Evolutionary conservation across 768 basidiomycete genomes (phyloP), one percentile per base, ranked within the genome.

Genomic region (Krasilnikovozyma curviuscula): DNA sequence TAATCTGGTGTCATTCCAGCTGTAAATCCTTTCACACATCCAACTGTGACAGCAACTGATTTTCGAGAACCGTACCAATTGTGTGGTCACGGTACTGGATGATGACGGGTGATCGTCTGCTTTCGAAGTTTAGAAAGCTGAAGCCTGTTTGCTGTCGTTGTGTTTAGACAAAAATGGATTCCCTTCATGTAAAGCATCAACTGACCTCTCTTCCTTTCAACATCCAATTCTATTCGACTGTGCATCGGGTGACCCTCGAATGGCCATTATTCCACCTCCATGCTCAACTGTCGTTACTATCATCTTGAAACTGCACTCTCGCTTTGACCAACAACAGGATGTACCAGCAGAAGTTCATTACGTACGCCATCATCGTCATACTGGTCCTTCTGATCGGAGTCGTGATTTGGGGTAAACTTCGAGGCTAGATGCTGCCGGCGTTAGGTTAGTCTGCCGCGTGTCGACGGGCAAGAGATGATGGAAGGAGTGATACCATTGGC

Each of bases 281-380:
- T 23, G 10, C 24, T n/a, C n/a, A n/a, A n/a, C n/a, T n/a, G n/a
- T n/a, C 18, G 10, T 10, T 18, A 37, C 35, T n/a, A 5, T 37
- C 18, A 10, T 12, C 35, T 7, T 23, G 18, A 23, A 18, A 23
- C 18, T 18, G 23, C 37, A 24, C 19, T 31, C 18, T n/a, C 63
- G 39, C 27, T 30, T 21, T n/a, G n/a, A n/a, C n/a, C n/a, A n/a
- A n/a, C n/a, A 19, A 4, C 62, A 98, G 93, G 68, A 93, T 97
- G 85, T 88, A 95, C 63, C 86, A 93, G 64, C 91, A 98, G 59
- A 79, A 83, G 44, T 73, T 83, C 40, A 72, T 93, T 40, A 95
- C 88, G 5, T 81, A 67, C 32, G 79, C 74, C 33, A 97, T 97
- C 57, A 79, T 98, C 49, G 67, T 70, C 48, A 75, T 97, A 25